Base-by-base conservation (phyloP, 768 basidiomycete genomes). In the Phanerochaete carnosa region DNA sequence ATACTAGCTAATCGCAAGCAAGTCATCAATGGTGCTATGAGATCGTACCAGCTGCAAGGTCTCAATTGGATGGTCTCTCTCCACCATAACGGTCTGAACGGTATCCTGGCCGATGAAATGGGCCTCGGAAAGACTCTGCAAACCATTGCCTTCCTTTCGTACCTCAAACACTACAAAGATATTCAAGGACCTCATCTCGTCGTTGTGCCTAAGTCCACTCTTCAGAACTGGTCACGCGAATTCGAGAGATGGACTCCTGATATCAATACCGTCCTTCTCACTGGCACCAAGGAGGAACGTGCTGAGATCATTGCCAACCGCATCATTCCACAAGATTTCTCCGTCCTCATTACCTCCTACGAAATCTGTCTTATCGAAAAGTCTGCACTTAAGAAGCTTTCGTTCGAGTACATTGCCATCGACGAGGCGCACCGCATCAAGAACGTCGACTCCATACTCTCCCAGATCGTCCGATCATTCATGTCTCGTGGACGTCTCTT, bases 341-440 rank as follows among this genome's bases (percentile, higher is more conserved):
- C 97, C 74, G 89, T 96, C 65, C 91, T 92, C 74, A 89, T 98
- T 73, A 98, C 97, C 1, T 91, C 93, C 1, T 99, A 99, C 75
- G 97, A 98, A 73, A 92, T 99, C 62, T 96, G 94, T 72, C 83
- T 98, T 64, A 93, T 96, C 65, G 97, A 99, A 72, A 94, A 94
- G 74, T 80, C 85, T n/a, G 83, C 89, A 0, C 79, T 98, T 63
- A 94, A 93, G 75, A 96, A 96, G 73, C 93, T 98, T 73, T 90
- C 89, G 0, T 98, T 98, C 78, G 93, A 96, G 73, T 98, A 98
- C 75, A 98, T 98, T 73, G 85, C 91, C 65, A 98, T 99, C 69
- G 96, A 99, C 75, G 96, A 99, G 76, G 96, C 96, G 0, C 96
- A 99, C 70, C 90, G 97, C 25, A 99, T 99, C 83, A 98, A 98